These are phyloP conservation scores for Tetracladium setigerum DNA, from an alignment of 495 filamentous ascomycete genomes.

Conservation along the genomic window DNA sequence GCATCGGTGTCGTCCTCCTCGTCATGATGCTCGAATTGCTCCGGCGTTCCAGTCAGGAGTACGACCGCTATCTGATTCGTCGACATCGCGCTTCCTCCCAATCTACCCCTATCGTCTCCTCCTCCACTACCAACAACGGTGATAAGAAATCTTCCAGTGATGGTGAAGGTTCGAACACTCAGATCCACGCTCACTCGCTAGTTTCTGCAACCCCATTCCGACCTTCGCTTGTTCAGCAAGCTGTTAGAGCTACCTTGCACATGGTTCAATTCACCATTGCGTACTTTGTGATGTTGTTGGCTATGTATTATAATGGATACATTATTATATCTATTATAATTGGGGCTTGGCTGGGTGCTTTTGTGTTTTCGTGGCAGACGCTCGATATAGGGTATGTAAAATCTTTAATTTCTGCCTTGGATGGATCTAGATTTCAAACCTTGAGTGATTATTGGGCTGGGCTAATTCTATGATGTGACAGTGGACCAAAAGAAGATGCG, in stretches of 20 bases:
- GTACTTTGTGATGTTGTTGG: constrained; percentile 64
- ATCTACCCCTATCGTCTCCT: too few relatives aligned
- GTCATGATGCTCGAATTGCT: constrained; percentile 57
- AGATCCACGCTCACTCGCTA: too few relatives aligned
- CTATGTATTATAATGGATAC: constrained; percentile 38
- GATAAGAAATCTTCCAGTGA: too few relatives aligned
- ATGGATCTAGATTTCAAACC: too few relatives aligned
- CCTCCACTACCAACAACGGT: too few relatives aligned
- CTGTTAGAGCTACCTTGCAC: constrained; percentile 53
- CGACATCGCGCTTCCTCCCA: constrained; percentile 22
- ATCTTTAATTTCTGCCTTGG: too few relatives aligned
- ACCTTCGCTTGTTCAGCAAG: constrained; percentile 48
- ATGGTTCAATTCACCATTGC: constrained; percentile 61
- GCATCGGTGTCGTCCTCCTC: constrained; percentile 59
- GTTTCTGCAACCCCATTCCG: constrained; percentile 24
- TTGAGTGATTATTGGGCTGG: too few relatives aligned
- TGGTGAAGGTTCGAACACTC: too few relatives aligned
- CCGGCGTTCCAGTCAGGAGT: constrained; percentile 49
- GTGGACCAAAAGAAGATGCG: too few relatives aligned
- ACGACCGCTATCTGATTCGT: constrained; percentile 50
- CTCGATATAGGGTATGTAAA: constrained; percentile 9
- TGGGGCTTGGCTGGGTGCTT: constrained; percentile 52
- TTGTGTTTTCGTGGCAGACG: constrained; percentile 51
- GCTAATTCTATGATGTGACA: too few relatives aligned
- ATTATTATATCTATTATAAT: constrained; percentile 56